Evolutionary conservation across 352 stramenopile species (phyloP).

Genomic region (Aphanomyces invadans): DNA sequence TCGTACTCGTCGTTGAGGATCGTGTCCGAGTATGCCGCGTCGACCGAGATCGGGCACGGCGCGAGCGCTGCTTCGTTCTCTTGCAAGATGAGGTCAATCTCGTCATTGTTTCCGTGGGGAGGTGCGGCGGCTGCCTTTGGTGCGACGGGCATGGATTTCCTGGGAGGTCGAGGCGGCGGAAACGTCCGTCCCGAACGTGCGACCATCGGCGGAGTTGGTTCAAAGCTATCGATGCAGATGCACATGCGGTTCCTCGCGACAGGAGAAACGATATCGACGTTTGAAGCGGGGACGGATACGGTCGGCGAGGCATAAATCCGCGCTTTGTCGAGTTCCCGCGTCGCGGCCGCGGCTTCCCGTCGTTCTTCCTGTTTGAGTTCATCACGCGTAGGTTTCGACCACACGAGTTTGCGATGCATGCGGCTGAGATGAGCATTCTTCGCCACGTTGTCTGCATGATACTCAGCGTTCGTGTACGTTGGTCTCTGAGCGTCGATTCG

Average conservation of each 20-base stretch:
- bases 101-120: neutral
- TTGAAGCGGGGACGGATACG: neutral
- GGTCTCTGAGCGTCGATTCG: slow-evolving; percentile 15
- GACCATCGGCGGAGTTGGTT: neutral
- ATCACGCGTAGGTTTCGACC: neutral
- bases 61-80: slow-evolving; percentile 9
- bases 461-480: slow-evolving; percentile 7
- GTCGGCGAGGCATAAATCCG: neutral
- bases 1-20: neutral
- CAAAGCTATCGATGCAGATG: slow-evolving; percentile 19
- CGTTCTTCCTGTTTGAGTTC: slow-evolving; percentile 8
- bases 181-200: neutral
- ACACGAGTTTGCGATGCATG: slow-evolving; percentile 13
- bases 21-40: neutral
- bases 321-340: neutral
- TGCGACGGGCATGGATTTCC: neutral
- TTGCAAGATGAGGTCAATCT: slow-evolving; percentile 16
- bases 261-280: neutral
- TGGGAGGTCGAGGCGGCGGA: neutral
- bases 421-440: neutral
- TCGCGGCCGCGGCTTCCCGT: neutral
- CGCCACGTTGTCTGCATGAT: neutral
- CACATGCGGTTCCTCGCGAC: slow-evolving; percentile 11
- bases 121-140: neutral
- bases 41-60: neutral